A percentile compares a stretch with the other conserved stretches of the same genome.
phyloP scores from a whole-genome alignment of 805 yeast genomes.

The Kuraishia ogatae region DNA sequence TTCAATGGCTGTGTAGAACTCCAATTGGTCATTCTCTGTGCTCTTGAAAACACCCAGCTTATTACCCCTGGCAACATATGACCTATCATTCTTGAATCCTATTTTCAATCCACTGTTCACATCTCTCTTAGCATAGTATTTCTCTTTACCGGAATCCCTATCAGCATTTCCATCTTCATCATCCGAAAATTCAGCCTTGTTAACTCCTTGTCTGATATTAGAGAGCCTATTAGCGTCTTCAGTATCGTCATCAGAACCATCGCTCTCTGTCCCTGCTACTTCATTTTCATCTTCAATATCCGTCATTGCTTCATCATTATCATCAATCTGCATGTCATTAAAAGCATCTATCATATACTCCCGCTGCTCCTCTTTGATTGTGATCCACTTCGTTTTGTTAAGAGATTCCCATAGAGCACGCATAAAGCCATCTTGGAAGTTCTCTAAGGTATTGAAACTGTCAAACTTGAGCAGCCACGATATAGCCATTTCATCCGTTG shows the following conservation, averaged over 20 bases:
- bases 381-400: slow-evolving; percentile 42
- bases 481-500: slow-evolving; percentile 28
- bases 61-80: slow-evolving; percentile 75
- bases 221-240: slow-evolving; percentile 12
- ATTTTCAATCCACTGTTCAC: slow-evolving; percentile 59
- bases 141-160: slow-evolving; percentile 17
- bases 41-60: slow-evolving; percentile 74
- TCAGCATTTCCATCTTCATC: slow-evolving; percentile 31
- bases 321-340: slow-evolving; percentile 28
- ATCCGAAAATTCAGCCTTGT: slow-evolving; percentile 15
- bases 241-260: slow-evolving; percentile 22
- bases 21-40: slow-evolving; percentile 40
- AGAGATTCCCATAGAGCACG: slow-evolving; percentile 52
- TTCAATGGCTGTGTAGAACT: slow-evolving; percentile 61
- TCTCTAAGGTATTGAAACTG: slow-evolving; percentile 26
- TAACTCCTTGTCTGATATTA: slow-evolving; percentile 2
- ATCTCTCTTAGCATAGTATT: slow-evolving; percentile 15
- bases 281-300: slow-evolving; percentile 26
- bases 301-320: slow-evolving; percentile 26
- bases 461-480: slow-evolving; percentile 61
- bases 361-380: slow-evolving; percentile 32
- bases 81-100: slow-evolving; percentile 60
- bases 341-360: slow-evolving; percentile 53
- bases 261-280: slow-evolving; percentile 22
- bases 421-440: slow-evolving; percentile 46